Evolutionary conservation across 2,329 filamentous ascomycete genomes (phyloP).

Genomic region (Juglanconis oblonga): DNA sequence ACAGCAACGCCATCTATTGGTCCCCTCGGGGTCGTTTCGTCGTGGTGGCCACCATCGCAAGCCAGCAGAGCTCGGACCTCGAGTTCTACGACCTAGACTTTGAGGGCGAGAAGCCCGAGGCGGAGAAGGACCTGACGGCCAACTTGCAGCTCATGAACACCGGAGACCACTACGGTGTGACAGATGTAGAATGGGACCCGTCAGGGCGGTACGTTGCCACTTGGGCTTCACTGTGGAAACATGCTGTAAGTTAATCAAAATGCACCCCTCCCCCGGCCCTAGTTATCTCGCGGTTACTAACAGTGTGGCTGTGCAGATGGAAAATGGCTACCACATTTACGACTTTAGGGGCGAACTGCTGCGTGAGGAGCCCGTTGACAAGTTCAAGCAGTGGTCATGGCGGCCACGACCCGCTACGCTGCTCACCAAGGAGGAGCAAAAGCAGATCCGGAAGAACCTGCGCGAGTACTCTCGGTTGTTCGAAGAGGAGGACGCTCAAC

Average conservation of each 20-base stretch:
- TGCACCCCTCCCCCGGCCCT: background rate
- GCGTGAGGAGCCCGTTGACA: conserved; percentile 87
- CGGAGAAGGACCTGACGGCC: conserved; percentile 88
- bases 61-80: conserved; percentile 88
- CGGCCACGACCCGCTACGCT: conserved; percentile 88
- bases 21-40: conserved; percentile 94
- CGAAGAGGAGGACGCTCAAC: conserved; percentile 91
- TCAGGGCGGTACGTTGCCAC: conserved; percentile 92
- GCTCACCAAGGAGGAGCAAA: conserved; percentile 94
- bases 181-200: conserved; percentile 97
- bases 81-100: conserved; percentile 99
- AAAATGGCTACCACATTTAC: conserved; percentile 98
- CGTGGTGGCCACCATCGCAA: conserved; percentile 87
- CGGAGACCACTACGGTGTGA: conserved; percentile 94
- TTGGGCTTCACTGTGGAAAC: conserved; percentile 93
- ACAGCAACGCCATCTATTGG: conserved; percentile 99
- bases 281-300: conserved; percentile 17
- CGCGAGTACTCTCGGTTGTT: conserved; percentile 94
- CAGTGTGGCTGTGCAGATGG: conserved; percentile 63
- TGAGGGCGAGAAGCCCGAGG: conserved; percentile 91
- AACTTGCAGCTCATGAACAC: conserved; percentile 95
- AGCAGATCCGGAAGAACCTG: conserved; percentile 95
- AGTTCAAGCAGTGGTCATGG: conserved; percentile 98
- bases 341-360: conserved; percentile 90
- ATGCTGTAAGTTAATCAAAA: conserved; percentile 65